These are phyloP conservation scores for Quercus aquifolioides DNA, from an alignment of 306 rosid genomes.

Conservation along the genomic window DNA sequence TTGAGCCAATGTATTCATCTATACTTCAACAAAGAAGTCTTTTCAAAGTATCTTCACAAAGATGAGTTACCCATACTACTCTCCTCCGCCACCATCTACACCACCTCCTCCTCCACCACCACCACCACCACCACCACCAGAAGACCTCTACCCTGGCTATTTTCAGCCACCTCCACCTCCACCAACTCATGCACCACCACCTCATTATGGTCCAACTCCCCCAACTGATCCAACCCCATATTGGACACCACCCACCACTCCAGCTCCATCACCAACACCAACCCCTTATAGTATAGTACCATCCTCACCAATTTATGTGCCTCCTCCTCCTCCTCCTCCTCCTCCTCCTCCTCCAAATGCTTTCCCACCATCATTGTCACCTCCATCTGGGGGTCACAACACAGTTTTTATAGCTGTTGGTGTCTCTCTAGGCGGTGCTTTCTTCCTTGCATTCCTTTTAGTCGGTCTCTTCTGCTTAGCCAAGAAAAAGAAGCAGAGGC, in stretches of 20 bases:
- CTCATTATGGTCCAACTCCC: not conserved
- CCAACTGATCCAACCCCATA: not conserved
- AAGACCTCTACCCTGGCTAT: not conserved
- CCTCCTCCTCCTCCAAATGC: not conserved
- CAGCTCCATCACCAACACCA: not conserved
- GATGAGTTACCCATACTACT: conserved; percentile 35
- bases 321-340: conserved; percentile 15
- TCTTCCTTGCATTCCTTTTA: conserved; percentile 47
- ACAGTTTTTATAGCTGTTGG: conserved; percentile 51
- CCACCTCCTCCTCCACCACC: conserved; percentile 18
- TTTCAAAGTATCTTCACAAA: not conserved
- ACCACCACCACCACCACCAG: conserved; percentile 6
- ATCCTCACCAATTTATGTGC: not conserved
- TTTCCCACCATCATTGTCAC: conserved; percentile 23
- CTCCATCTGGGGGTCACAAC: conserved; percentile 29
- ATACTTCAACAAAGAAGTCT: too few species aligned
- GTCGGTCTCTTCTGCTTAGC: conserved; percentile 46
- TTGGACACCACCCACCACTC: not conserved
- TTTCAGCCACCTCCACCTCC: not conserved
- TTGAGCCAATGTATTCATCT: not conserved
- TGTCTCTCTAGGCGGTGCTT: conserved; percentile 41
- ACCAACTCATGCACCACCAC: not conserved
- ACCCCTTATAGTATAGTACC: not conserved
- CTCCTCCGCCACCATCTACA: conserved; percentile 34
- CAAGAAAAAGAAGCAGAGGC: conserved; percentile 42